Conservation (phyloP, 768 basidiomycete genomes). For the Phaeotremella fagi region DNA sequence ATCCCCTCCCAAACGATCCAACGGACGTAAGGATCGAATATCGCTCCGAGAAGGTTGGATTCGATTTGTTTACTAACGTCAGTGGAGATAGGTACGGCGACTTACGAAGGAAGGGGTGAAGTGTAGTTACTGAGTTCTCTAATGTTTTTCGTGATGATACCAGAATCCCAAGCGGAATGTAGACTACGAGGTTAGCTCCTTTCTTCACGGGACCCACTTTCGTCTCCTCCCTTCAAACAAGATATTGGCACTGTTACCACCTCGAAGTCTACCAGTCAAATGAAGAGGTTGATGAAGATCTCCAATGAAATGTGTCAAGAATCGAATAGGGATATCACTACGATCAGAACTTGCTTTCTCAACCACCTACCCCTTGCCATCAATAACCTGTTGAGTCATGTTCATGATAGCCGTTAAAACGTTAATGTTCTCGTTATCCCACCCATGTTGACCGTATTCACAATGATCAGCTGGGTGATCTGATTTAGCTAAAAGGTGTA, state of each 20-base stretch:
- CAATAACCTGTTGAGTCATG: conserved; percentile 59
- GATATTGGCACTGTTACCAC: conserved; percentile 77
- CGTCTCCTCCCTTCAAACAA: conserved; percentile 63
- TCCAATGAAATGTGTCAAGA: conserved; percentile 86
- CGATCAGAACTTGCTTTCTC: background rate
- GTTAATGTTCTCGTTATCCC: conserved; percentile 61
- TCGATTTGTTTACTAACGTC: conserved; percentile 57
- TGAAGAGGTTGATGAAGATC: conserved; percentile 94
- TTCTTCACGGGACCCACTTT: conserved; percentile 55
- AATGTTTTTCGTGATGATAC: conserved; percentile 75
- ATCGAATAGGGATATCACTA: conserved; percentile 77
- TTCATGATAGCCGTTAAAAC: conserved; percentile 76
- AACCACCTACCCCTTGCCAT: conserved; percentile 35
- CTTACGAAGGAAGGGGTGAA: conserved; percentile 60
- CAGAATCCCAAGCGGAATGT: conserved; percentile 80
- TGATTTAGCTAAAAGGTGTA: conserved; percentile 50
- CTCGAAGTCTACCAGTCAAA: conserved; percentile 77
- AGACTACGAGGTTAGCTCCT: conserved; percentile 54
- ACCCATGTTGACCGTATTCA: conserved; percentile 64
- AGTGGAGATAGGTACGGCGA: conserved; percentile 2
- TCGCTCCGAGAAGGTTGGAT: conserved; percentile 63
- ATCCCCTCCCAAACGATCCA: conserved; percentile 83
- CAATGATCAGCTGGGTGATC: conserved; percentile 77
- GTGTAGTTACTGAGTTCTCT: conserved; percentile 78
- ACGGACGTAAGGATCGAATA: conserved; percentile 82